These are phyloP conservation scores for Paecilomyces formosus DNA, from an alignment of 2,329 filamentous ascomycete genomes.

Conservation along the genomic window DNA sequence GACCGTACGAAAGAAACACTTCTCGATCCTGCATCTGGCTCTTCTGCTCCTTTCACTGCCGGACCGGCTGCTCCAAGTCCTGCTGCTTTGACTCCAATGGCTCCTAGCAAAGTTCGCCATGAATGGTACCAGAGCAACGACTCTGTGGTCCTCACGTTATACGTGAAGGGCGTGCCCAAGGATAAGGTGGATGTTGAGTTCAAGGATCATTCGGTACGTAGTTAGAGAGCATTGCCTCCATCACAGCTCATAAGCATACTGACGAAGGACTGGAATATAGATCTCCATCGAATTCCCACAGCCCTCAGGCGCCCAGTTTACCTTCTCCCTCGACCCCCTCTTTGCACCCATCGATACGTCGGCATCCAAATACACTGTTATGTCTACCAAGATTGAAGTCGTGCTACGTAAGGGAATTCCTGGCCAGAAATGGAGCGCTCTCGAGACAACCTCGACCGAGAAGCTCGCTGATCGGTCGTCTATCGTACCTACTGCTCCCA, in stretches of 20 bases:
- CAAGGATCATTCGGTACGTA: slow-evolving; percentile 38
- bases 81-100: slow-evolving; percentile 11
- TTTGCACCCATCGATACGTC: slow-evolving; percentile 57
- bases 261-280: slow-evolving; percentile 13
- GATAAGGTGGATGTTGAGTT: slow-evolving; percentile 49
- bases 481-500: neutral
- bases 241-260: slow-evolving; percentile 11
- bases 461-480: slow-evolving; percentile 11
- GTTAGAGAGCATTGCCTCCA: slow-evolving; percentile 10
- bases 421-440: slow-evolving; percentile 60
- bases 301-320: slow-evolving; percentile 45
- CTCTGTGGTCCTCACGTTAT: slow-evolving; percentile 56
- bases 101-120: slow-evolving; percentile 54
- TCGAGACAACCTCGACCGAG: slow-evolving; percentile 42
- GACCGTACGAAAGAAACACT: slow-evolving; percentile 4
- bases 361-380: slow-evolving; percentile 56
- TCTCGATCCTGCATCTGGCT: slow-evolving; percentile 1
- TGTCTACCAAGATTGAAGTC: slow-evolving; percentile 74
- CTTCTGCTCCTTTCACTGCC: slow-evolving; percentile 4
- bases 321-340: slow-evolving; percentile 59
- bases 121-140: slow-evolving; percentile 62
- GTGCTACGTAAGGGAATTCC: slow-evolving; percentile 58
- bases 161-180: slow-evolving; percentile 57
- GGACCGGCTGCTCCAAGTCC: slow-evolving; percentile 5
- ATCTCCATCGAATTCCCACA: slow-evolving; percentile 52